Evolutionary conservation across 306 rosid species (phyloP).

Genomic region (Erythrophleum fordii): DNA sequence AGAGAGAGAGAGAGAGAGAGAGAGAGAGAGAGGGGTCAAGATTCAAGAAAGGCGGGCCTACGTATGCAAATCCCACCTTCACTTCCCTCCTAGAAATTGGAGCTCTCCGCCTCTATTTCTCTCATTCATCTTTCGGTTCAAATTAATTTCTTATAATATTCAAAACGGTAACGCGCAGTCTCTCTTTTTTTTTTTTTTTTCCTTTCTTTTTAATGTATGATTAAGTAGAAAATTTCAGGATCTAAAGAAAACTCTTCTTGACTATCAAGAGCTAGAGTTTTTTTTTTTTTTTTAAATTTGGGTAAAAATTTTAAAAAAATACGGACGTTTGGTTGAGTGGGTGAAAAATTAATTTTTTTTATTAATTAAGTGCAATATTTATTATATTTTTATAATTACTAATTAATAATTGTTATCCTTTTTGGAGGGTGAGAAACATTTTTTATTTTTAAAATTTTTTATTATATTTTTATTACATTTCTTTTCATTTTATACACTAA

Average conservation of each 20-base stretch:
- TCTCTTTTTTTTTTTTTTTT: neutral
- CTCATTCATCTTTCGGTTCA: neutral
- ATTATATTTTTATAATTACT: too few species aligned
- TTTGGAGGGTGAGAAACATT: too few species aligned
- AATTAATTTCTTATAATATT: neutral
- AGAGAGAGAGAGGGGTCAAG: constrained; percentile 11
- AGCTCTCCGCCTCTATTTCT: neutral
- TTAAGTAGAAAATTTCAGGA: neutral
- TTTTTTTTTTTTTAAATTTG: too few species aligned
- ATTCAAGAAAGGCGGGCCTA: constrained; percentile 58
- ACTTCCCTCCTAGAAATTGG: constrained; percentile 4
- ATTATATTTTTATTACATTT: too few species aligned
- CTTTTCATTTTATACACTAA: too few species aligned
- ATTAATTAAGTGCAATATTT: too few species aligned
- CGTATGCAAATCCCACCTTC: neutral
- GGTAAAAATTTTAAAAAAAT: too few species aligned
- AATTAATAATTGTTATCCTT: too few species aligned
- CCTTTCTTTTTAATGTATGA: neutral
- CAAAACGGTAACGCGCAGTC: neutral
- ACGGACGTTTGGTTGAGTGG: too few species aligned
- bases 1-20: neutral
- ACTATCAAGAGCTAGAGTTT: too few species aligned
- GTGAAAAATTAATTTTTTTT: too few species aligned
- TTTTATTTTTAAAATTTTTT: too few species aligned
- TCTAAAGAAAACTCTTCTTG: neutral